These are phyloP conservation scores for Aspergillus neoniger DNA, from an alignment of 2,329 filamentous ascomycete species.

Conservation along the genomic window DNA sequence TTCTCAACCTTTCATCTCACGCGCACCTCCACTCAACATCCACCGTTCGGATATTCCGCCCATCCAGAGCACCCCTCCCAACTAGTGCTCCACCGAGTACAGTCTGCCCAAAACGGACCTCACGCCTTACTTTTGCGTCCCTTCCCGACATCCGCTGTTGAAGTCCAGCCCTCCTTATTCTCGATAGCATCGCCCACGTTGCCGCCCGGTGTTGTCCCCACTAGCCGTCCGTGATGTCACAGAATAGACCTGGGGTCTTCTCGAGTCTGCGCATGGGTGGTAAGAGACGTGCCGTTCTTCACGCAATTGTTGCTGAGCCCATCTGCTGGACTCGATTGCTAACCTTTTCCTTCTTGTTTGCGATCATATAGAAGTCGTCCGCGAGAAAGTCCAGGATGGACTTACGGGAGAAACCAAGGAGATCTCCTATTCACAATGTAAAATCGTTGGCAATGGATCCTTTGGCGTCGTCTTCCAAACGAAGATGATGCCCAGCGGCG, in stretches of 20 bases:
- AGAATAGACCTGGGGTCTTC: constrained; percentile 89
- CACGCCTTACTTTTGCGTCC: constrained; percentile 40
- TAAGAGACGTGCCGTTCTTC: constrained; percentile 54
- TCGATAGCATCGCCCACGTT: constrained; percentile 38
- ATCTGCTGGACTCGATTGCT: constrained; percentile 18
- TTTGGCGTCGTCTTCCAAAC: constrained; percentile 99
- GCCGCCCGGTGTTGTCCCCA: constrained; percentile 21
- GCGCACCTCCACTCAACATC: constrained; percentile 33
- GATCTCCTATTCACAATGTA: constrained; percentile 98
- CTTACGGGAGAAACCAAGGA: constrained; percentile 95
- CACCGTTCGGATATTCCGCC: constrained; percentile 39
- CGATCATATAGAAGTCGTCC: constrained; percentile 75
- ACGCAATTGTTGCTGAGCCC: constrained; percentile 28
- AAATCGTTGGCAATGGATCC: constrained; percentile 98
- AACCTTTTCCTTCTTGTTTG: constrained; percentile 17
- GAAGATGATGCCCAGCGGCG: constrained; percentile 94
- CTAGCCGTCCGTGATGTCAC: constrained; percentile 67
- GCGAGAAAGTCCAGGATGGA: constrained; percentile 98
- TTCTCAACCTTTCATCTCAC: constrained; percentile 39
- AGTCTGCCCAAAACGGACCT: constrained; percentile 58
- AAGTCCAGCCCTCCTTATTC: constrained; percentile 46
- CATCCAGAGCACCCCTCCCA: constrained; percentile 35
- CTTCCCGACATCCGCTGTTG: constrained; percentile 49
- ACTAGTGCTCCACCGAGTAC: constrained; percentile 35
- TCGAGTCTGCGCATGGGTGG: constrained; percentile 92